Evolutionary conservation across 73 alveolate species (phyloP).

Genomic region (Paramecium pentaurelia): DNA sequence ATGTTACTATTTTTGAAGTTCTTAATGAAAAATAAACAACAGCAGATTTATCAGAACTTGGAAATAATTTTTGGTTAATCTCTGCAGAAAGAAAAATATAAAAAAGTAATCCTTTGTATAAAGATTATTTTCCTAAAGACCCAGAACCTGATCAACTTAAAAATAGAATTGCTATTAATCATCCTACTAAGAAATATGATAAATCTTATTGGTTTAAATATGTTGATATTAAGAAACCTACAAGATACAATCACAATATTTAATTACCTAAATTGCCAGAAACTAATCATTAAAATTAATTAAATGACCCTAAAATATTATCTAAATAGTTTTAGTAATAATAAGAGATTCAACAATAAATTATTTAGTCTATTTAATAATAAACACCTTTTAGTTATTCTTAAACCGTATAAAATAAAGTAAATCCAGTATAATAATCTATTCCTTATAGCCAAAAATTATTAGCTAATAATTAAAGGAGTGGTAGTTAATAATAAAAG

Average conservation of each 20-base stretch:
- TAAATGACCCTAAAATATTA: not conserved
- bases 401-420: not conserved
- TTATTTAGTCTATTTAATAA: not conserved
- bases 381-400: not conserved
- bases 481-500: not conserved
- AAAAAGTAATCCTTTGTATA: not conserved
- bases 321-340: not conserved
- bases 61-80: conserved; percentile 24
- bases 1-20: conserved; percentile 28
- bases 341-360: not conserved
- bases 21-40: conserved; percentile 30
- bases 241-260: not conserved
- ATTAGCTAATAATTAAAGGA: not conserved
- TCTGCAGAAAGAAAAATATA: conserved; percentile 1
- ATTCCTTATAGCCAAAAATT: conserved; percentile 35
- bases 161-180: not conserved
- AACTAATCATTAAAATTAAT: not conserved
- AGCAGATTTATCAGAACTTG: conserved; percentile 33
- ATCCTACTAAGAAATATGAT: conserved; percentile 38
- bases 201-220: conserved; percentile 48
- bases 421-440: not conserved
- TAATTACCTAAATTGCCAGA: conserved; percentile 23
- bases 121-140: conserved; percentile 13
- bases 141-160: not conserved
- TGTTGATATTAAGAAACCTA: not conserved